Conservation (phyloP, 768 basidiomycete species). For the Pholiota molesta region DNA sequence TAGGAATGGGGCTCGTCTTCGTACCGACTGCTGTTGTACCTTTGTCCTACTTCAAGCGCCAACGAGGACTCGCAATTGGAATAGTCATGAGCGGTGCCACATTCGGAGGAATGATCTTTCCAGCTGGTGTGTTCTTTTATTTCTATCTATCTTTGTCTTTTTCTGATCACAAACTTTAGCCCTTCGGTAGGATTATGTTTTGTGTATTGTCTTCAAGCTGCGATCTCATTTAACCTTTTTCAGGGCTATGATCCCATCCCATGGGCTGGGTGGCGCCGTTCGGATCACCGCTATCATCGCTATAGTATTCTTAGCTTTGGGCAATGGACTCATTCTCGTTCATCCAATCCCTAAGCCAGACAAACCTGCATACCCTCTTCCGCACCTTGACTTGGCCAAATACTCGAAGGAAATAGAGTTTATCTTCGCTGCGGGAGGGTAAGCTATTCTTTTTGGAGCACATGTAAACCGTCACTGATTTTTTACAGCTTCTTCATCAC, state of each 20-base stretch:
- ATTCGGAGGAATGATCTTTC: constrained; percentile 38
- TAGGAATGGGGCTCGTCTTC: constrained; percentile 52
- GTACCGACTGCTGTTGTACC: constrained; percentile 50
- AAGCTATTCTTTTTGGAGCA: constrained; percentile 12
- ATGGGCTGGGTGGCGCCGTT: constrained; percentile 33
- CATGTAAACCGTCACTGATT: neutral
- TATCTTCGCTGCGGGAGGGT: constrained; percentile 31
- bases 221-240: constrained; percentile 3
- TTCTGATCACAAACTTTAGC: constrained; percentile 6
- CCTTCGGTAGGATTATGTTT: constrained; percentile 25
- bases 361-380: constrained; percentile 23
- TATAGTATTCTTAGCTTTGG: constrained; percentile 26
- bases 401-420: constrained; percentile 36
- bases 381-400: constrained; percentile 29
- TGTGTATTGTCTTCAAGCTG: neutral
- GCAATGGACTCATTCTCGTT: constrained; percentile 33
- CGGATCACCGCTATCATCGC: constrained; percentile 32
- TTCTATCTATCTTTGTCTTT: neutral
- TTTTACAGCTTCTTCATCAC: constrained; percentile 20
- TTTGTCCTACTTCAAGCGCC: constrained; percentile 46
- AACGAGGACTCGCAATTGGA: constrained; percentile 40
- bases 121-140: constrained; percentile 25
- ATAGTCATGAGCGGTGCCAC: constrained; percentile 48
- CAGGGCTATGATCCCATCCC: constrained; percentile 22
- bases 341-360: constrained; percentile 23